Base-by-base conservation (phyloP, 148 eudicot genomes). In the Silene uniflora region DNA sequence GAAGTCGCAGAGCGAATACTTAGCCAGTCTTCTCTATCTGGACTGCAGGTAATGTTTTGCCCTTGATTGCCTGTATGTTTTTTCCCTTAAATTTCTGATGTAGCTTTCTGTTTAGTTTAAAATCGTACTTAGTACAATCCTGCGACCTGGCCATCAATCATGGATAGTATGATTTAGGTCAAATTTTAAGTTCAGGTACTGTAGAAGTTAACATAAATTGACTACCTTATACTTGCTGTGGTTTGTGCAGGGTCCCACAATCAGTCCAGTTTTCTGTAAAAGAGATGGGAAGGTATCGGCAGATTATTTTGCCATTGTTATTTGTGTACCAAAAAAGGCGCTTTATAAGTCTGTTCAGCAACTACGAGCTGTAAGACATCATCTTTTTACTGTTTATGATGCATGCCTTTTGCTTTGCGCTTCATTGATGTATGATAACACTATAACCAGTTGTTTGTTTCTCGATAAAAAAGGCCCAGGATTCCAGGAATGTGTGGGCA, bases 311-410 rank as follows among this genome's bases (percentile, higher is more conserved):
- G 97, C 95, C 64, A 89, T 94, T 72, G 95, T 89, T 54, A 87
- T 94, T 24, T 94, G 98, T 83, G 96, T 90, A 19, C 98, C 95
- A 7, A 91, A 91, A 82, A 94, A 90, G 86, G 86, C 75, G n/a
- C 97, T 94, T 35, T 91, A 94, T 71, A 87, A 89, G 74, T 89
- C 95, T 52, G 90, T 94, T 78, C 87, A 88, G 81, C 97, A 91
- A 80, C 89, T 93, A 73, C 85, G 98, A 79, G 88, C 86, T 73
- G 98, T 93, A 77, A 78, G 87, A 64, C 52, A 29, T 29, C 32
- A 29, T 80, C 78, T n/a, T 32, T 27, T 62, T 6, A 29, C 47
- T 54, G 55, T 52, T 52, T 60, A 22, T 69, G 74, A 23, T 47
- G 32, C 13, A 47, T 47, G 13, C 52, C 13, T 8, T 47, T 47